A percentile compares a stretch with the other conserved stretches of the same genome.
Conservation (phyloP, 2,329 filamentous ascomycete species). For the Xylariaceae sp. region DNA sequence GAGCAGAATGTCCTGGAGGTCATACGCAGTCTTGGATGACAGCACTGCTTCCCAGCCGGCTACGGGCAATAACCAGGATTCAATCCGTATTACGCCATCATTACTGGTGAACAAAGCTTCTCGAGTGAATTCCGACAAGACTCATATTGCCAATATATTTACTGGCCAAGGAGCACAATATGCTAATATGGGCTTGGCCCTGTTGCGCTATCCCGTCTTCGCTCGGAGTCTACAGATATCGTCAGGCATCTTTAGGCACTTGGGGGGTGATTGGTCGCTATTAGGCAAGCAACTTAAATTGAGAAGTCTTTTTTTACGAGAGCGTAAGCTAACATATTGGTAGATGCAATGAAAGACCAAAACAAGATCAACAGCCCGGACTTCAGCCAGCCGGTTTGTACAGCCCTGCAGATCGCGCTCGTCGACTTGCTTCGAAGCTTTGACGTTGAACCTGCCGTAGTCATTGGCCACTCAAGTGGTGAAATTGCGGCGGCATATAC, state of each 20-base stretch:
- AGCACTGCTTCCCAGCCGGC: not conserved
- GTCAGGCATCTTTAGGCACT: not conserved
- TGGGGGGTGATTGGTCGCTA: not conserved
- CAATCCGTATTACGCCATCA: too few species aligned
- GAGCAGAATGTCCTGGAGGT: conserved; percentile 22
- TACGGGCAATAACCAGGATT: too few species aligned
- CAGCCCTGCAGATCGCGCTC: conserved; percentile 32
- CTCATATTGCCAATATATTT: not conserved
- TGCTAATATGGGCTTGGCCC: not conserved
- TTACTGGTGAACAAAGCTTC: too few species aligned
- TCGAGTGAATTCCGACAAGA: not conserved
- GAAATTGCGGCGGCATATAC: conserved; percentile 37
- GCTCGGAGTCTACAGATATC: not conserved
- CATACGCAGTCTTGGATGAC: conserved; percentile 21
- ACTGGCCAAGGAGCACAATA: conserved; percentile 9
- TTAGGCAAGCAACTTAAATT: not conserved
- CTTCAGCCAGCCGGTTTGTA: conserved; percentile 29
- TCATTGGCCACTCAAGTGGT: conserved; percentile 34
- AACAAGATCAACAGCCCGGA: conserved; percentile 19
- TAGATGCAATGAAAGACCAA: not conserved
- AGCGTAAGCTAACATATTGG: not conserved
- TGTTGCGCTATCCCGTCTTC: conserved; percentile 23
- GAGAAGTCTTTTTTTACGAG: not conserved
- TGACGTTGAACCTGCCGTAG: conserved; percentile 19
- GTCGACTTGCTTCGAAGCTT: conserved; percentile 28